A percentile compares a stretch with the other conserved stretches of the same genome.
These are phyloP conservation scores for Trichosporon sp. DNA, from an alignment of 1,284 basidiomycete species.

Conservation along the genomic window DNA sequence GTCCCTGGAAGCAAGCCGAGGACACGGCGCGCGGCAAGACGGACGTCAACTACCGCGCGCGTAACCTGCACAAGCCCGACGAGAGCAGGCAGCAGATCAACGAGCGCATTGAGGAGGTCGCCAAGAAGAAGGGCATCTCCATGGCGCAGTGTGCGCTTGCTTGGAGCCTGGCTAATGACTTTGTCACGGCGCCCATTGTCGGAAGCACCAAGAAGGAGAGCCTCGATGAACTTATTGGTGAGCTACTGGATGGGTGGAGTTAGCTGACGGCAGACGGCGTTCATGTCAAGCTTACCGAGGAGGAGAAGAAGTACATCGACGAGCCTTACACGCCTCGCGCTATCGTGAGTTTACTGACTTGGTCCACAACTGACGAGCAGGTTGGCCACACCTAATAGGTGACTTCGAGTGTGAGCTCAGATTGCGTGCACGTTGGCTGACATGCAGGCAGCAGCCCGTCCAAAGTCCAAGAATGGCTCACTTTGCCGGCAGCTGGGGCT, in stretches of 20 bases:
- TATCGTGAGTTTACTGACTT: conserved; percentile 18
- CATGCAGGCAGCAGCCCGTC: no score
- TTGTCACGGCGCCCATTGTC: conserved; percentile 51
- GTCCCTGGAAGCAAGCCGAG: conserved; percentile 38
- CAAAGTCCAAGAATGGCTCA: no score
- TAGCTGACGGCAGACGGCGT: conserved; percentile 26
- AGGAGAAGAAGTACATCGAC: conserved; percentile 62
- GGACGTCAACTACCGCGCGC: conserved; percentile 32
- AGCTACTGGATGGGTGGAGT: conserved; percentile 18
- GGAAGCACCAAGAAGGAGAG: conserved; percentile 47
- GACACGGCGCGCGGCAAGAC: conserved; percentile 36
- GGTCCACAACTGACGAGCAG: conserved; percentile 1
- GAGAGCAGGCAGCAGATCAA: conserved; percentile 44
- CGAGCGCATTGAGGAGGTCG: conserved; percentile 61
- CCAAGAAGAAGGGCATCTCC: conserved; percentile 60
- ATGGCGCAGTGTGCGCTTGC: conserved; percentile 66
- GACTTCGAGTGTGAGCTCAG: no score
- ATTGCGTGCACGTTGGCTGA: no score
- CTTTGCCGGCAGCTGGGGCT: no score
- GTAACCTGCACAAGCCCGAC: conserved; percentile 18
- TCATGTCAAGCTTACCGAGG: conserved; percentile 57
- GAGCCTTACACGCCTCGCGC: conserved; percentile 56
- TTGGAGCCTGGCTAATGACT: conserved; percentile 58
- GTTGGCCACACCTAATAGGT: conserved; percentile 17
- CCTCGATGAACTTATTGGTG: conserved; percentile 47